Evolutionary conservation across 129 eudicot genomes (phyloP).

Genomic region (Centrapalus pauciflorus): DNA sequence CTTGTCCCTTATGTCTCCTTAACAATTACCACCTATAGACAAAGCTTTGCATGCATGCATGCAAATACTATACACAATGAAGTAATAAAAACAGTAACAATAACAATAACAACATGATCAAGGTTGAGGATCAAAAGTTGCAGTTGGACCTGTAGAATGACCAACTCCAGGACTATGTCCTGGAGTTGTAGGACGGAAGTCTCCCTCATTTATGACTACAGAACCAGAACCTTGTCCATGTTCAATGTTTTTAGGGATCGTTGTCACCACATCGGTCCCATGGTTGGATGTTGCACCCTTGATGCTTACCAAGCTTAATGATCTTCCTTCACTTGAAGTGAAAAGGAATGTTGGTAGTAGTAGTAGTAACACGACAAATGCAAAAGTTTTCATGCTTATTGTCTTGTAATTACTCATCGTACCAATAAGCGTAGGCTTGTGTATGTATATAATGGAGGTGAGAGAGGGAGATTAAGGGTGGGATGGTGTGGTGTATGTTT

Average conservation of each 20-base stretch:
- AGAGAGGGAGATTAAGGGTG: background rate
- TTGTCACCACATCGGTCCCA: background rate
- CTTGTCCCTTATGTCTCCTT: background rate
- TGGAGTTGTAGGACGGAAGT: slow-evolving; percentile 31
- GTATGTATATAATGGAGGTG: background rate
- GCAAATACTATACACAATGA: slow-evolving; percentile 7
- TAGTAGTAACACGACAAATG: slow-evolving; percentile 11
- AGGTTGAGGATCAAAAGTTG: slow-evolving; percentile 24
- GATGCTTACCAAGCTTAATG: slow-evolving; percentile 7
- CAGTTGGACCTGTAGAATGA: slow-evolving; percentile 18
- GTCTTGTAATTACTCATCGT: slow-evolving; percentile 9
- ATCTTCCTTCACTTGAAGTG: slow-evolving; percentile 29
- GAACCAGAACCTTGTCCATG: background rate
- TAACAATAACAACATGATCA: background rate
- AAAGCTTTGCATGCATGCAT: slow-evolving; percentile 14
- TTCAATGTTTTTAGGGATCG: background rate
- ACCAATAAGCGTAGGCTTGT: background rate
- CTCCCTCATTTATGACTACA: slow-evolving; percentile 2
- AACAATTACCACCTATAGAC: background rate
- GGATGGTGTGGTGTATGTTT: slow-evolving; percentile 4
- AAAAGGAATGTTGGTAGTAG: slow-evolving; percentile 16
- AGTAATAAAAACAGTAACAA: background rate
- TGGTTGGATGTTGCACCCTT: slow-evolving; percentile 7
- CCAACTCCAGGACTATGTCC: slow-evolving; percentile 52
- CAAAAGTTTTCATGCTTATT: slow-evolving; percentile 12